Evolutionary conservation across 2,329 filamentous ascomycete genomes (phyloP), one percentile per base, ranked within the genome.

Genomic region (Leptographium wingfieldii): DNA sequence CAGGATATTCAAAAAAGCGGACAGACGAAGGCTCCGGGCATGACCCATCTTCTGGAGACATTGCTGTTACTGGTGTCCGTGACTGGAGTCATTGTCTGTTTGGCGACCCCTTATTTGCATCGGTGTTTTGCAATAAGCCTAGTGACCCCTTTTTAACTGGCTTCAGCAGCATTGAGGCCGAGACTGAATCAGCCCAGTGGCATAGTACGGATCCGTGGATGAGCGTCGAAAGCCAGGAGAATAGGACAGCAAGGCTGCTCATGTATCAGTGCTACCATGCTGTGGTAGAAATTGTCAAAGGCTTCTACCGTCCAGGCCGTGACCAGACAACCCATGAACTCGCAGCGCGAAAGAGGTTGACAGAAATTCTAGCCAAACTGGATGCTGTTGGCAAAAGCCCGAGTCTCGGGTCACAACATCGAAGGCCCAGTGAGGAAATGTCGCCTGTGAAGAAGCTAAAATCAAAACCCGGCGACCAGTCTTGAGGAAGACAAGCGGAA

Each of bases 11-110:
- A 22, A 33, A 14, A 33, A 53, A 53, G 5, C 51, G 16, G 25
- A 5, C 29, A 33, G 27, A 12, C 10, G 27, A 33, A 53, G 3
- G 6, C 14, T 9, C 27, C 7, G 27, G 27, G 3, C 4, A 19
- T 14, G 53, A 10, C n/a, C 16, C 48, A 5, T 14, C 27, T 5
- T 46, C 43, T 9, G 22, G 53, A 3, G 59, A 62, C 0, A 68
- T 77, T 16, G 66, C 66, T 27, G 67, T 83, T 16, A 78, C 74
- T 0, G 81, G 81, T 0, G 67, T 85, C n/a, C 73, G 74, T 38
- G 79, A 82, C 69, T 85, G 82, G 82, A 78, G 78, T 61, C 78
- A 77, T 61, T 78, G 78, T 52, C 64, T 84, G 12, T 85, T 85
- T 63, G 82, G 82, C 12, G 83, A 85, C 62, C 81, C 82, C 0